Percentiles rank a stretch among this genome's conserved stretches.
Evolutionary conservation across 2,329 filamentous ascomycete genomes (phyloP).

Genomic region (Colletotrichum orbiculare): DNA sequence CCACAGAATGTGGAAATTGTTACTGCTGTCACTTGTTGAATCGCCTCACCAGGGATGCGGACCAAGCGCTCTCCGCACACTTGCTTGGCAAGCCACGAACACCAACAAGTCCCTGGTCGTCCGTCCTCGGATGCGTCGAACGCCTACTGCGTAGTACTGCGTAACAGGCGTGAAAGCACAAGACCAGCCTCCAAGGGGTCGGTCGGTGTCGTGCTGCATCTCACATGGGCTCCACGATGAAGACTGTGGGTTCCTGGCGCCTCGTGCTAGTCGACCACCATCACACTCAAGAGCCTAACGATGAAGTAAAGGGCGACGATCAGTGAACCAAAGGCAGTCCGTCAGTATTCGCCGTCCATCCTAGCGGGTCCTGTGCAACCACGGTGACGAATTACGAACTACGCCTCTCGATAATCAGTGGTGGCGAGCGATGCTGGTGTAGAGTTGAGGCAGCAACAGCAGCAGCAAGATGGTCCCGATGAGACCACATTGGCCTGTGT

Average conservation of each 20-base stretch:
- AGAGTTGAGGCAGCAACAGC: neutral
- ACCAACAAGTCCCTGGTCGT: constrained; percentile 7
- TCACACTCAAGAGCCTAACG: constrained; percentile 17
- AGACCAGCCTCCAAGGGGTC: constrained; percentile 1
- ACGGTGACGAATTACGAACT: constrained; percentile 5
- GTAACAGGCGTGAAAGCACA: neutral
- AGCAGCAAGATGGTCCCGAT: constrained; percentile 19
- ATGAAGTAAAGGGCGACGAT: constrained; percentile 20
- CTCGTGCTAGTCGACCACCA: constrained; percentile 6
- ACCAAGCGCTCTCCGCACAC: neutral
- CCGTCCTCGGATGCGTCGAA: constrained; percentile 13
- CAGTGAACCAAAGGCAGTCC: constrained; percentile 23
- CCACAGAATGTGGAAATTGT: constrained; percentile 26
- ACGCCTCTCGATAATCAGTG: no score
- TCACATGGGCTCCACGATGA: constrained; percentile 25
- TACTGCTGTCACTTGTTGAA: constrained; percentile 15
- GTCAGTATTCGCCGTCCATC: constrained; percentile 11
- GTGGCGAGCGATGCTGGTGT: constrained; percentile 8
- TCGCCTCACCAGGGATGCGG: constrained; percentile 17
- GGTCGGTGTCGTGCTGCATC: constrained; percentile 21
- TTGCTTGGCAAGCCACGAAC: constrained; percentile 29
- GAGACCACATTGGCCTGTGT: constrained; percentile 21
- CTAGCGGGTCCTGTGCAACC: constrained; percentile 20
- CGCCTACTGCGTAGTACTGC: neutral
- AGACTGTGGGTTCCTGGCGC: constrained; percentile 27